A percentile compares a stretch with the other conserved stretches of the same genome.
Evolutionary conservation across 257 asterid genomes (phyloP).

Genomic region (Haberlea rhodopensis): DNA sequence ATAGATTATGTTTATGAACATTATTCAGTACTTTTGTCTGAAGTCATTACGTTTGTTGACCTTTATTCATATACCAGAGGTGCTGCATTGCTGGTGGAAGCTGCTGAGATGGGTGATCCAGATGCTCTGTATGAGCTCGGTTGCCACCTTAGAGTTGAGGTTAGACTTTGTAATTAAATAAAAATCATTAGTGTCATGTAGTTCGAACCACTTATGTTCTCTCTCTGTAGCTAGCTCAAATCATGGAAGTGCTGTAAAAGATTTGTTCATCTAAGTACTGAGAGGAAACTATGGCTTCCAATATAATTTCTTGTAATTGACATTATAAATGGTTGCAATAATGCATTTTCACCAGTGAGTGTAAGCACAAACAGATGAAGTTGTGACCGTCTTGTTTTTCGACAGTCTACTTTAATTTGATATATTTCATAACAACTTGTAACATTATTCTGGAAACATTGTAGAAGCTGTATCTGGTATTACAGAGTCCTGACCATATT

Average conservation of each 20-base stretch:
- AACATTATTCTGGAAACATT: background rate
- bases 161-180: constrained; percentile 33
- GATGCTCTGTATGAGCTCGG: constrained; percentile 90
- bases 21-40: background rate
- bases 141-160: constrained; percentile 82
- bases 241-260: background rate
- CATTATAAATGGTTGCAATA: constrained; percentile 4
- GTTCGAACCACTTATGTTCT: constrained; percentile 3
- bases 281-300: background rate
- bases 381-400: too few relatives aligned
- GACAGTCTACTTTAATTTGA: too few relatives aligned
- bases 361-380: background rate
- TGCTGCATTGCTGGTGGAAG: constrained; percentile 95
- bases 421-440: too few relatives aligned
- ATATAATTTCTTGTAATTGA: background rate
- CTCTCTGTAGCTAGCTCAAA: background rate
- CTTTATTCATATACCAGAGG: constrained; percentile 52
- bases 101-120: constrained; percentile 97
- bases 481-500: background rate
- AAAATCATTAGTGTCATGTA: background rate
- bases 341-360: background rate
- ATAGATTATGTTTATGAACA: background rate
- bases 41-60: constrained; percentile 23
- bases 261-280: constrained; percentile 8
- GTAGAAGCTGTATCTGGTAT: background rate